phyloP scores from a whole-genome alignment of 306 rosid genomes.

The Hippophae rhamnoides region DNA sequence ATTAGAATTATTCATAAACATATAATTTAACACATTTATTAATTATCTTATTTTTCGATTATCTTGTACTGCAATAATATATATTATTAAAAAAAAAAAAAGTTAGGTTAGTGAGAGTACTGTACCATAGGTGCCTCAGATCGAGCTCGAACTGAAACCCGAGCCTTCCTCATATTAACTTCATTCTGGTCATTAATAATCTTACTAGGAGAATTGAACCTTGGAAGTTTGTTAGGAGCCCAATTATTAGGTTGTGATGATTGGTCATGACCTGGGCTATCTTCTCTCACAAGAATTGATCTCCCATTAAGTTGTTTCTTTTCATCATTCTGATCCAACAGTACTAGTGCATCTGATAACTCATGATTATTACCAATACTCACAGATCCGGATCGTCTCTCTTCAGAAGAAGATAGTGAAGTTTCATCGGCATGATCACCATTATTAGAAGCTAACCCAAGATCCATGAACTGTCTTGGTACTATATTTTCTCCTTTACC shows the following conservation, averaged over 20 bases:
- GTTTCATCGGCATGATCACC: constrained; percentile 27
- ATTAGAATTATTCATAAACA: no score
- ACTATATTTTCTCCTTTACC: constrained; percentile 10
- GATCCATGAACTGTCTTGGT: constrained; percentile 62
- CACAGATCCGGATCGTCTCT: constrained; percentile 30
- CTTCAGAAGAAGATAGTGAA: constrained; percentile 40
- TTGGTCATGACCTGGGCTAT: constrained; percentile 25
- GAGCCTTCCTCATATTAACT: constrained; percentile 68
- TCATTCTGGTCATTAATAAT: constrained; percentile 43
- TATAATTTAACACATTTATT: no score
- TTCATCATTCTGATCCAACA: constrained; percentile 21
- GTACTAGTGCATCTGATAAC: background rate
- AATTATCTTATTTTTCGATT: no score
- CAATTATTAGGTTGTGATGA: constrained; percentile 19
- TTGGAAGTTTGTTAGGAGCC: constrained; percentile 38
- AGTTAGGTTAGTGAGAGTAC: background rate
- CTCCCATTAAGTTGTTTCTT: constrained; percentile 24
- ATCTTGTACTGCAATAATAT: no score
- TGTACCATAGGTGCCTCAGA: constrained; percentile 67
- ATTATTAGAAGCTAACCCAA: constrained; percentile 37
- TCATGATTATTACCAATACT: constrained; percentile 25
- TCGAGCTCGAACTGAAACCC: constrained; percentile 77
- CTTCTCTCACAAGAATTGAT: constrained; percentile 23
- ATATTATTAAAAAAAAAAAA: no score
- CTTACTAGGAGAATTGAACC: constrained; percentile 36